Conservation (phyloP, 179 eudicot genomes). For the Vitellaria paradoxa region DNA sequence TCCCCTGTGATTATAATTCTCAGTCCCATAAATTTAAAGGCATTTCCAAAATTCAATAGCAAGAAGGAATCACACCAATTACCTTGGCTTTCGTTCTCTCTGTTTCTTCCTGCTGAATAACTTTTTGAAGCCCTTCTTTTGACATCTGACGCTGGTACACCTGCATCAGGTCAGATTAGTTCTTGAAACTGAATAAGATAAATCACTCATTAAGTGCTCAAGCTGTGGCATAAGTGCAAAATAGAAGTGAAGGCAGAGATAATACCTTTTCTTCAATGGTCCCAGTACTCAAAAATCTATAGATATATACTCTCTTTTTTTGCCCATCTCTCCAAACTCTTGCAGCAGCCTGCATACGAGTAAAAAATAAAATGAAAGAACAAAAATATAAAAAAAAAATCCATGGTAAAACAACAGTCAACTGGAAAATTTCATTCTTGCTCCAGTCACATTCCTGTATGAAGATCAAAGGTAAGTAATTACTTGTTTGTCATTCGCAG, state of each 20-base stretch:
- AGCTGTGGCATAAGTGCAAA: not conserved
- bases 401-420: not conserved
- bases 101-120: constrained; percentile 87
- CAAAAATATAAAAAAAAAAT: not conserved
- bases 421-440: not conserved
- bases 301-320: constrained; percentile 92
- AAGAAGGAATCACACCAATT: constrained; percentile 11
- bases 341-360: constrained; percentile 80
- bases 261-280: constrained; percentile 97
- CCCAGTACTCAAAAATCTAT: constrained; percentile 95
- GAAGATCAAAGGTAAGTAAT: constrained; percentile 11
- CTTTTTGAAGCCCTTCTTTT: constrained; percentile 98
- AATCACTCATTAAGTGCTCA: not conserved
- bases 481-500: constrained; percentile 99
- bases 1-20: constrained; percentile 53
- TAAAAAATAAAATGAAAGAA: not conserved
- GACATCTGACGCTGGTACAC: constrained; percentile 99
- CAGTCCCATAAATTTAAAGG: constrained; percentile 10
- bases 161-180: constrained; percentile 34
- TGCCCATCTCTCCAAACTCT: constrained; percentile 99
- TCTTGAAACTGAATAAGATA: not conserved
- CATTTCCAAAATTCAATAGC: not conserved
- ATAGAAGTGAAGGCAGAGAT: not conserved
- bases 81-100: constrained; percentile 46
- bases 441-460: not conserved